Conservation (phyloP, 2,329 filamentous ascomycete genomes). For the Didymellaceae sp. region DNA sequence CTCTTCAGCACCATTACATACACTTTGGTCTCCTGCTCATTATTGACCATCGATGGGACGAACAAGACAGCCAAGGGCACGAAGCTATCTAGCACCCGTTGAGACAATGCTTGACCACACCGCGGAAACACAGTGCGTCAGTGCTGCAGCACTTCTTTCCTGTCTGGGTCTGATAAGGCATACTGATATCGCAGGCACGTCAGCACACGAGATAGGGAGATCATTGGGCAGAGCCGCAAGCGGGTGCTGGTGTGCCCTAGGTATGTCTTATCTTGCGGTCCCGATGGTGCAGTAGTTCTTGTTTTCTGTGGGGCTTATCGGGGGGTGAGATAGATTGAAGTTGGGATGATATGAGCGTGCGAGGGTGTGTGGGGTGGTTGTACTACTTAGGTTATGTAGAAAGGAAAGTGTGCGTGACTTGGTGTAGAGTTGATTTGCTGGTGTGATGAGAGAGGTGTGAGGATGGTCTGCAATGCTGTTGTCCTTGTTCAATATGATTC, state of each 20-base stretch:
- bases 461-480: too few species aligned
- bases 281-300: slow-evolving; percentile 16
- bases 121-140: background rate
- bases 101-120: slow-evolving; percentile 9
- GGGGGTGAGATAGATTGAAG: slow-evolving; percentile 6
- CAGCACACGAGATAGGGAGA: background rate
- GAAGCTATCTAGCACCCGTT: slow-evolving; percentile 2
- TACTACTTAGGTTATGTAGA: too few species aligned
- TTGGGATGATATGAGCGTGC: too few species aligned
- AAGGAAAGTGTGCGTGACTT: too few species aligned
- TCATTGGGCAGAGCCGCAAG: slow-evolving; percentile 15
- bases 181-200: background rate
- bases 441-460: too few species aligned
- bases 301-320: slow-evolving; percentile 20
- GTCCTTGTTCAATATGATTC: too few species aligned
- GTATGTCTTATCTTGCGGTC: slow-evolving; percentile 11
- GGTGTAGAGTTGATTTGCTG: background rate
- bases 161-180: slow-evolving; percentile 5
- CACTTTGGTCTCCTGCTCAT: too few species aligned
- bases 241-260: slow-evolving; percentile 1
- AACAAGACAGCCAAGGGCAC: background rate
- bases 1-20: too few species aligned
- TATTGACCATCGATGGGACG: too few species aligned
- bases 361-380: slow-evolving; percentile 6
- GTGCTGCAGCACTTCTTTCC: background rate